Percentiles rank a stretch among this genome's conserved stretches.
Conservation (phyloP, 108 stramenopile species). For the Nitzschia sp. region DNA sequence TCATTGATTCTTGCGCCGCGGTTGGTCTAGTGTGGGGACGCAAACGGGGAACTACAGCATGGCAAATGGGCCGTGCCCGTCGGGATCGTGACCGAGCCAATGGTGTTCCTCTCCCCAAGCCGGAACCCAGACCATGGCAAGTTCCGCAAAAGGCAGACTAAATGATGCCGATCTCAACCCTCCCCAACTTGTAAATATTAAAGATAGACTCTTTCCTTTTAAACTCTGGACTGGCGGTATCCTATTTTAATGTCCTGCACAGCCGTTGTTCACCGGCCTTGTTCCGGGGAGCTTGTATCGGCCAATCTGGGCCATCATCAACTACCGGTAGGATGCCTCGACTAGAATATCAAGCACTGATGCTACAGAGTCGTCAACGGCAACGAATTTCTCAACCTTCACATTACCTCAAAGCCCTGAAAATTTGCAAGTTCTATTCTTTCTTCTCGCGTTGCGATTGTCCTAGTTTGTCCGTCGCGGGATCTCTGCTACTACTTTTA, state of each 20-base stretch:
- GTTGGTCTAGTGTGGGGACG: slow-evolving; percentile 93
- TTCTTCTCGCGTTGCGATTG: background rate
- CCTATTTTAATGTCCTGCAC: background rate
- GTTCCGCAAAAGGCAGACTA: slow-evolving; percentile 40
- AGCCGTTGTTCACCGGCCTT: background rate
- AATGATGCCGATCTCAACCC: too few relatives aligned
- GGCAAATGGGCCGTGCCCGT: slow-evolving; percentile 87
- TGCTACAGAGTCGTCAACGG: too few relatives aligned
- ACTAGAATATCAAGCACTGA: too few relatives aligned
- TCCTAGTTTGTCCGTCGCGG: background rate
- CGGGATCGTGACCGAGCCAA: slow-evolving; percentile 76
- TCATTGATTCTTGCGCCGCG: slow-evolving; percentile 86
- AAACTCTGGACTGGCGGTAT: too few relatives aligned
- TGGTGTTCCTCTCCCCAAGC: slow-evolving; percentile 74
- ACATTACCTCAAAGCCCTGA: too few relatives aligned
- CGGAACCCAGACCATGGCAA: slow-evolving; percentile 88
- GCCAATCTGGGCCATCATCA: too few relatives aligned
- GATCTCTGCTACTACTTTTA: background rate
- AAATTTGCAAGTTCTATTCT: too few relatives aligned
- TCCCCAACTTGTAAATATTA: too few relatives aligned
- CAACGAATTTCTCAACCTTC: too few relatives aligned
- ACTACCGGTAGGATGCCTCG: too few relatives aligned
- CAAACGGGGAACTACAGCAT: slow-evolving; percentile 91
- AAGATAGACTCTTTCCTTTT: too few relatives aligned
- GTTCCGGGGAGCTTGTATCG: background rate